Evolutionary conservation across 2,329 filamentous ascomycete species (phyloP).

Genomic region (Diaporthe caulivora): DNA sequence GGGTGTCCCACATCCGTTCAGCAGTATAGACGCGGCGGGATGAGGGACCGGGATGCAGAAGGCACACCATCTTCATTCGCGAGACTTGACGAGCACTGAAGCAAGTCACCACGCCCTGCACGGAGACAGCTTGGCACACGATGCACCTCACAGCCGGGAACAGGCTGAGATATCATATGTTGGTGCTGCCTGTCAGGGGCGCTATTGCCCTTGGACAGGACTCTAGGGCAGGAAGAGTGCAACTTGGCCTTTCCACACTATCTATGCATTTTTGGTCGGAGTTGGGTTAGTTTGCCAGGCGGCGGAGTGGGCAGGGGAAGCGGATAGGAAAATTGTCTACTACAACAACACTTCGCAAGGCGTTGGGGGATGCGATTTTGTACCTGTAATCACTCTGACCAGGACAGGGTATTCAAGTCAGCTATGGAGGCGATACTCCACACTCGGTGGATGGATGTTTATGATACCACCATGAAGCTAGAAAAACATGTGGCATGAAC

Average conservation of each 20-base stretch:
- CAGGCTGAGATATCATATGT: not conserved
- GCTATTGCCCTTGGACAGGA: not conserved
- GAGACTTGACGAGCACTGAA: not conserved
- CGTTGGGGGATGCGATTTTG: constrained; percentile 19
- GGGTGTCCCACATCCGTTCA: not conserved
- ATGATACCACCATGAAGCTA: not conserved
- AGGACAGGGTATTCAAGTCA: not conserved
- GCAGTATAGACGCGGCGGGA: not conserved
- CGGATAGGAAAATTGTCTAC: not conserved
- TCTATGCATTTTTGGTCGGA: constrained; percentile 9
- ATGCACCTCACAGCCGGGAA: not conserved
- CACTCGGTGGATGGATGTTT: not conserved
- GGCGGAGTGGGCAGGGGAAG: not conserved
- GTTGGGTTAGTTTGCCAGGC: not conserved
- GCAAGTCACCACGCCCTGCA: not conserved
- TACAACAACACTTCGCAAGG: constrained; percentile 14
- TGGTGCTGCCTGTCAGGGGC: not conserved
- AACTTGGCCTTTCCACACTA: too few species aligned
- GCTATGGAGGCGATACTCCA: not conserved
- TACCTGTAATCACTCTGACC: not conserved
- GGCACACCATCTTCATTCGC: not conserved
- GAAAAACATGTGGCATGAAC: constrained; percentile 3
- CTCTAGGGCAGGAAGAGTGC: not conserved
- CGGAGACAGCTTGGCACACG: not conserved
- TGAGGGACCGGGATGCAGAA: not conserved